phyloP scores from a whole-genome alignment of 192 early-diverging fungal species.

The Coemansia sp. region DNA sequence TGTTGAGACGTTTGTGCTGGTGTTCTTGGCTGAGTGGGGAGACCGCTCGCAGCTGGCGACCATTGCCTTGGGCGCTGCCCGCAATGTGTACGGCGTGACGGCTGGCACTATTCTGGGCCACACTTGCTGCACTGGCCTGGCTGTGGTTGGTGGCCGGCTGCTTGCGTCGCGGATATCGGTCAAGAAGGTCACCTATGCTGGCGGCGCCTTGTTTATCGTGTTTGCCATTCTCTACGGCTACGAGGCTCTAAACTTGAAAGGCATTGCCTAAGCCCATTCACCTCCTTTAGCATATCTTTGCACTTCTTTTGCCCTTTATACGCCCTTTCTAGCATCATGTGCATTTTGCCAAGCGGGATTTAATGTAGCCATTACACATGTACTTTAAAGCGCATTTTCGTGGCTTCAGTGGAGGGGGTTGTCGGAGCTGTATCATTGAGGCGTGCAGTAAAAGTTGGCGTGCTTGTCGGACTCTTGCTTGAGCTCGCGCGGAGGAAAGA shows the following conservation, averaged over 20 bases:
- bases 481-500: slow-evolving; percentile 25
- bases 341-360: not conserved
- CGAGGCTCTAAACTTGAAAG: slow-evolving; percentile 37
- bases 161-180: slow-evolving; percentile 83
- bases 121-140: slow-evolving; percentile 85
- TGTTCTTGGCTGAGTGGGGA: slow-evolving; percentile 98
- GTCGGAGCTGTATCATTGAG: not conserved
- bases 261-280: not conserved
- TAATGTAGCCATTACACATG: not conserved
- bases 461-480: slow-evolving; percentile 45
- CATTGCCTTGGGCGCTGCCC: slow-evolving; percentile 92
- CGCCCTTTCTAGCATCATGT: not conserved
- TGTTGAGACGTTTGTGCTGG: slow-evolving; percentile 93
- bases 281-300: not conserved
- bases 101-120: slow-evolving; percentile 88
- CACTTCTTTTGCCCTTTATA: not conserved
- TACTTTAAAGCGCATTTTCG: not conserved
- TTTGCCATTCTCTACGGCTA: slow-evolving; percentile 78
- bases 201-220: slow-evolving; percentile 83
- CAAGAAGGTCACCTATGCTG: slow-evolving; percentile 79
- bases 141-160: slow-evolving; percentile 92
- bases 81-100: slow-evolving; percentile 87
- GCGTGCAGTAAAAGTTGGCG: slow-evolving; percentile 35
- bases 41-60: slow-evolving; percentile 96
- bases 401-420: too few species aligned